A percentile compares a stretch with the other conserved stretches of the same genome.
phyloP scores from a whole-genome alignment of 176 grass and related monocot genomes.

The Eleusine coracana region DNA sequence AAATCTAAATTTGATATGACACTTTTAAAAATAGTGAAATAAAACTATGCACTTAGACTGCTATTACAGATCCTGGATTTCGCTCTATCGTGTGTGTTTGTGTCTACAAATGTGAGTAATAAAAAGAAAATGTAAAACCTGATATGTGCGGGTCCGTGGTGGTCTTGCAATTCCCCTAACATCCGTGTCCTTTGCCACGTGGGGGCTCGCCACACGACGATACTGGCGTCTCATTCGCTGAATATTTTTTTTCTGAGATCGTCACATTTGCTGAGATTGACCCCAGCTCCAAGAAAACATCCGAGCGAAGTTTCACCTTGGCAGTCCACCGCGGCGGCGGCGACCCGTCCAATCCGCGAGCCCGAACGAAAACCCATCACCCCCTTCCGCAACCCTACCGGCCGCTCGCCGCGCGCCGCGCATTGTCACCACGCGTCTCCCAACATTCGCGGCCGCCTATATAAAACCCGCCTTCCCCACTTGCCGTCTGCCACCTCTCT shows the following conservation, averaged over 20 bases:
- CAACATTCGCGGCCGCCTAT: conserved; percentile 44
- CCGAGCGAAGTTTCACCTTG: conserved; percentile 1
- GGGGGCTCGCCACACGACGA: neutral
- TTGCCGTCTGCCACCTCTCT: neutral
- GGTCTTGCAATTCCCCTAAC: too few relatives aligned
- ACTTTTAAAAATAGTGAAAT: too few relatives aligned
- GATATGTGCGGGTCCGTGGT: too few relatives aligned
- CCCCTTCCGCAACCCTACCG: conserved; percentile 42
- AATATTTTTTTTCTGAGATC: neutral
- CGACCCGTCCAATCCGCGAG: conserved; percentile 33
- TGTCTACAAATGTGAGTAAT: too few relatives aligned
- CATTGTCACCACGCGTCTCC: conserved; percentile 62
- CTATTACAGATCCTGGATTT: too few relatives aligned
- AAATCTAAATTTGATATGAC: too few relatives aligned
- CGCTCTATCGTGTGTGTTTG: too few relatives aligned
- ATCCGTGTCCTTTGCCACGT: neutral
- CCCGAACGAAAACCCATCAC: neutral
- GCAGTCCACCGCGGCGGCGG: conserved; percentile 34
- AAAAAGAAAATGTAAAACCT: too few relatives aligned
- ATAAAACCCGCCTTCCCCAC: conserved; percentile 28
- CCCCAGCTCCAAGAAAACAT: conserved; percentile 49
- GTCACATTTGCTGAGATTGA: conserved; percentile 24
- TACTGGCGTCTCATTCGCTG: neutral
- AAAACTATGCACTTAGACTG: too few relatives aligned
- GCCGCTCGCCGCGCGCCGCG: conserved; percentile 35